A percentile compares a stretch with the other conserved stretches of the same genome.
Evolutionary conservation across 2,329 filamentous ascomycete species (phyloP).

Genomic region (Penicillium sp.): DNA sequence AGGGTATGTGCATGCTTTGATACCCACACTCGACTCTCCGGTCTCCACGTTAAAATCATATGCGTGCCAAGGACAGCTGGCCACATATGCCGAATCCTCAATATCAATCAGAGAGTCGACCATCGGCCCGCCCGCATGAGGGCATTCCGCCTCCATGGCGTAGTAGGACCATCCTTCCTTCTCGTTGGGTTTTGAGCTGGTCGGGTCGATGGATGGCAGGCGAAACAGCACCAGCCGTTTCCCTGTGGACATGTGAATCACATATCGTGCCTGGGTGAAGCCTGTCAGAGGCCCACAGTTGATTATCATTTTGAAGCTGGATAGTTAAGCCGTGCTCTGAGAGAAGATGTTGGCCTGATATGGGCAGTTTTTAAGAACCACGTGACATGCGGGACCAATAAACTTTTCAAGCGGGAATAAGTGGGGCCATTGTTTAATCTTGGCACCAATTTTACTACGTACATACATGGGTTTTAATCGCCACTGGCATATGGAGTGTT

Average conservation of each 20-base stretch:
- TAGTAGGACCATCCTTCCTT: constrained; percentile 48
- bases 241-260: constrained; percentile 45
- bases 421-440: background rate
- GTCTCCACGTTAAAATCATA: constrained; percentile 54
- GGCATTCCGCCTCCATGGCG: constrained; percentile 52
- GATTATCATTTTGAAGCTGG: constrained; percentile 20
- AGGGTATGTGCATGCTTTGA: constrained; percentile 51
- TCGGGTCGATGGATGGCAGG: constrained; percentile 42
- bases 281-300: constrained; percentile 32
- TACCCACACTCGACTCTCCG: constrained; percentile 50
- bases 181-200: constrained; percentile 32
- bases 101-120: constrained; percentile 49
- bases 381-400: background rate
- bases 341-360: background rate
- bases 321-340: background rate
- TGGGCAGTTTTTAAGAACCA: background rate
- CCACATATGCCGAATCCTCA: constrained; percentile 50
- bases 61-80: constrained; percentile 52
- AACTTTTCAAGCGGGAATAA: background rate
- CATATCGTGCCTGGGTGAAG: constrained; percentile 44
- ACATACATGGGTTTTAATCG: no score
- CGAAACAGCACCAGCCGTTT: constrained; percentile 51
- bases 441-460: background rate
- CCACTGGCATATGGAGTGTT: no score
- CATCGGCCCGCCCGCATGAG: constrained; percentile 51